phyloP scores from a whole-genome alignment of 2,329 filamentous ascomycete species.

The Diaporthe nobilis region DNA sequence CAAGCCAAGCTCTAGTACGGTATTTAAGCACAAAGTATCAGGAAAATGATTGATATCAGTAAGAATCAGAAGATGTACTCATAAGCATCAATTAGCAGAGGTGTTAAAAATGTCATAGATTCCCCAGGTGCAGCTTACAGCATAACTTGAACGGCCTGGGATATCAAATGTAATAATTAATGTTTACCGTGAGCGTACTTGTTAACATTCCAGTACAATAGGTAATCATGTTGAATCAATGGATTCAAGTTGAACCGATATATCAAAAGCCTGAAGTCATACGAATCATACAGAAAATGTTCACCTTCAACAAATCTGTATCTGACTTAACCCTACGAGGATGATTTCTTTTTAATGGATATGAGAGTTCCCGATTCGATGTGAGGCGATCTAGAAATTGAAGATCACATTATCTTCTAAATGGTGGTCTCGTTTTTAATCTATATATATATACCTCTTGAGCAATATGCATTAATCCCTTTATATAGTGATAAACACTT shows the following conservation, averaged over 20 bases:
- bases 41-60: neutral
- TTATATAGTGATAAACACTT: too few relatives aligned
- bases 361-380: neutral
- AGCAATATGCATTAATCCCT: too few relatives aligned
- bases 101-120: neutral
- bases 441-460: too few relatives aligned
- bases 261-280: neutral
- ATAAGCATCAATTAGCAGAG: neutral
- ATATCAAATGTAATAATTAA: neutral
- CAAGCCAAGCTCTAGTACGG: neutral
- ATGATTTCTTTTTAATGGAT: neutral
- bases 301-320: neutral
- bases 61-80: neutral
- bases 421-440: too few relatives aligned
- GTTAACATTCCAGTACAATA: neutral
- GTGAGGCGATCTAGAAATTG: neutral
- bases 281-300: neutral
- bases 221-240: neutral
- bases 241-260: neutral
- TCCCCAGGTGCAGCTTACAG: neutral
- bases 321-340: neutral
- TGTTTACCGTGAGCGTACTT: neutral
- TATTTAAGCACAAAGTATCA: neutral
- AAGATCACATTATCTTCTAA: too few relatives aligned
- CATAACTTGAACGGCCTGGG: neutral